Evolutionary conservation across 2,329 filamentous ascomycete species (phyloP).

Genomic region (Blastomyces silverae): DNA sequence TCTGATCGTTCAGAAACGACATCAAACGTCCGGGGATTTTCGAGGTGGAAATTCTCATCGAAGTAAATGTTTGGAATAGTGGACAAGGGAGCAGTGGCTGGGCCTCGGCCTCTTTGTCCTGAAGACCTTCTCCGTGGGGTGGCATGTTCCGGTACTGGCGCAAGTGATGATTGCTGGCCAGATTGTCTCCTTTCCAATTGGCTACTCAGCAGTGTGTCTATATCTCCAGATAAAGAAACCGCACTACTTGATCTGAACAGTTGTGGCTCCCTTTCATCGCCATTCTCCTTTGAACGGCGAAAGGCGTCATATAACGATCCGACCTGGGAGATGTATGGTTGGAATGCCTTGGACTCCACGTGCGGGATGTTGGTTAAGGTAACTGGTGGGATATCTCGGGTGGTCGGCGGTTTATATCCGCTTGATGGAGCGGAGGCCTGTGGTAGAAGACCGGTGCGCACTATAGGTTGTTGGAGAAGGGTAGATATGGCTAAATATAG

Average conservation of each 20-base stretch:
- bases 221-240: constrained; percentile 43
- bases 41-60: constrained; percentile 87
- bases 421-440: constrained; percentile 63
- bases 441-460: constrained; percentile 73
- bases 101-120: constrained; percentile 45
- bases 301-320: constrained; percentile 84
- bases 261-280: constrained; percentile 55
- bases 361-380: constrained; percentile 80
- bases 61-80: constrained; percentile 93
- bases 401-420: constrained; percentile 72
- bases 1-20: constrained; percentile 94
- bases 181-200: constrained; percentile 39
- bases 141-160: neutral
- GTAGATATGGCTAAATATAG: constrained; percentile 64
- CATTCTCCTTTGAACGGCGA: constrained; percentile 70
- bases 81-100: constrained; percentile 61
- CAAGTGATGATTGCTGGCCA: constrained; percentile 13
- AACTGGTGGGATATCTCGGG: constrained; percentile 87
- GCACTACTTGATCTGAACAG: constrained; percentile 42
- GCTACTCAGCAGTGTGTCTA: constrained; percentile 44
- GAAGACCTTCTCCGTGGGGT: constrained; percentile 14
- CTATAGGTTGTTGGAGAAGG: constrained; percentile 67
- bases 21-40: constrained; percentile 94
- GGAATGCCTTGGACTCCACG: constrained; percentile 72
- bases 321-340: constrained; percentile 75